Evolutionary conservation across 768 basidiomycete genomes (phyloP).

Genomic region (Hericium rajendrae): DNA sequence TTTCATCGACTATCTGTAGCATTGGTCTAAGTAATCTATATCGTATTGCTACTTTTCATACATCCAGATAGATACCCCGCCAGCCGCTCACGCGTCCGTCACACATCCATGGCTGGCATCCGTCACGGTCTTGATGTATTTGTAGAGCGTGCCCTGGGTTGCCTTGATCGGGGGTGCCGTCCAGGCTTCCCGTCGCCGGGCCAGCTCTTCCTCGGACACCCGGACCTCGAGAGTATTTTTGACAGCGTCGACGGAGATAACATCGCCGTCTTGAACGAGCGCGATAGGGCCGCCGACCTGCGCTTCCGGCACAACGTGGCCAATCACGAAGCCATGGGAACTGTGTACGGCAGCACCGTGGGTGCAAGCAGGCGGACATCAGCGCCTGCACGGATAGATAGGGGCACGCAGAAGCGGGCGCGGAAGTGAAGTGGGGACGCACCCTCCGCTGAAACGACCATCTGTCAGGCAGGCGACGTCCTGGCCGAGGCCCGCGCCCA

Average conservation of each 20-base stretch:
- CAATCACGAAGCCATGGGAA: conserved; percentile 94
- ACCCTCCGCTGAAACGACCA: conserved; percentile 98
- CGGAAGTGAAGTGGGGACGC: conserved; percentile 21
- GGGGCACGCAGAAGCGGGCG: neutral
- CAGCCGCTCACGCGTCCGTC: conserved; percentile 56
- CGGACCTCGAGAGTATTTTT: conserved; percentile 74
- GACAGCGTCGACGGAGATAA: conserved; percentile 81
- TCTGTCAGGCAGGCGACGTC: conserved; percentile 97
- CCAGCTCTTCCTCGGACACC: conserved; percentile 74
- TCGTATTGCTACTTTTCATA: conserved; percentile 1
- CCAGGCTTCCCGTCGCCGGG: conserved; percentile 63
- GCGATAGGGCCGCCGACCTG: conserved; percentile 92
- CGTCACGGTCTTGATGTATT: conserved; percentile 79
- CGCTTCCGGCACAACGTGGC: conserved; percentile 95
- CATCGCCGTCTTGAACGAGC: conserved; percentile 79
- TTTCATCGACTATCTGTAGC: neutral
- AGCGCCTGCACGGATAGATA: conserved; percentile 10
- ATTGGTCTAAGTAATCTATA: neutral
- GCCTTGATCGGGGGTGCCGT: conserved; percentile 80
- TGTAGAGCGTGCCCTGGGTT: conserved; percentile 73
- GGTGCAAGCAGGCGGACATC: neutral
- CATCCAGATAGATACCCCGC: neutral
- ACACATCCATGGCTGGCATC: conserved; percentile 93
- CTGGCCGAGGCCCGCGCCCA: conserved; percentile 93
- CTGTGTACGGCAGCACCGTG: conserved; percentile 28